Conservation (phyloP, 1,284 basidiomycete genomes). For the Apiotrichum porosum region DNA sequence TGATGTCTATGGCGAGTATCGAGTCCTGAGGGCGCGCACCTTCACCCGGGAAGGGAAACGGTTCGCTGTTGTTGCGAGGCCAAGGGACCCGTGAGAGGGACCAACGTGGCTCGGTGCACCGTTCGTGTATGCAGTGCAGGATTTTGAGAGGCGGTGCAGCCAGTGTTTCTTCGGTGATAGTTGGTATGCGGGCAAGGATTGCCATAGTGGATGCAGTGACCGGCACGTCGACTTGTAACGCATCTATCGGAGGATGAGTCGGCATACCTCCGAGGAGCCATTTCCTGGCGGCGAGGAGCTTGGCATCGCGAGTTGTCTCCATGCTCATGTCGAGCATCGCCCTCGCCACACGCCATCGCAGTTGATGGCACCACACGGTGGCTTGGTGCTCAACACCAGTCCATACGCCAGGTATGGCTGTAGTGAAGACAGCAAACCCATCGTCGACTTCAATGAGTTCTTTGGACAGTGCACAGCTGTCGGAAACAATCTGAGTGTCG, state of each 20-base stretch:
- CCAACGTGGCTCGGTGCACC: not conserved
- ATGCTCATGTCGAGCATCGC: constrained; percentile 65
- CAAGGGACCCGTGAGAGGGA: constrained; percentile 10
- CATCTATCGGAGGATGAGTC: not conserved
- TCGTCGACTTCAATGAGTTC: constrained; percentile 40
- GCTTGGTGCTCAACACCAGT: constrained; percentile 92
- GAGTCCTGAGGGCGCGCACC: constrained; percentile 29
- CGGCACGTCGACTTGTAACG: not conserved
- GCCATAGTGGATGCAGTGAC: constrained; percentile 13
- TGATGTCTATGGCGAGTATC: constrained; percentile 16
- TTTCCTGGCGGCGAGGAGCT: constrained; percentile 11
- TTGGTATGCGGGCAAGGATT: constrained; percentile 6
- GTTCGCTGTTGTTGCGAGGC: constrained; percentile 9
- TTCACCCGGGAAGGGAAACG: constrained; percentile 41
- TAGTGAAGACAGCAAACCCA: constrained; percentile 75
- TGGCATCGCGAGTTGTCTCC: not conserved
- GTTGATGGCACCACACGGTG: constrained; percentile 99
- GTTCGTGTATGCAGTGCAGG: constrained; percentile 2
- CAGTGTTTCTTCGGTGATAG: not conserved
- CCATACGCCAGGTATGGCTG: constrained; percentile 82
- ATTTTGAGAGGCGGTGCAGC: not conserved
- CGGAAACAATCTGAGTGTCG: constrained; percentile 88
- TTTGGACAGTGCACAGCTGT: constrained; percentile 68
- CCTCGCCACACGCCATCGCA: constrained; percentile 79
- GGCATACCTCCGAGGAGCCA: constrained; percentile 13